Base-by-base conservation (phyloP, 2,329 filamentous ascomycete genomes). In the Penicillium verrucosum region DNA sequence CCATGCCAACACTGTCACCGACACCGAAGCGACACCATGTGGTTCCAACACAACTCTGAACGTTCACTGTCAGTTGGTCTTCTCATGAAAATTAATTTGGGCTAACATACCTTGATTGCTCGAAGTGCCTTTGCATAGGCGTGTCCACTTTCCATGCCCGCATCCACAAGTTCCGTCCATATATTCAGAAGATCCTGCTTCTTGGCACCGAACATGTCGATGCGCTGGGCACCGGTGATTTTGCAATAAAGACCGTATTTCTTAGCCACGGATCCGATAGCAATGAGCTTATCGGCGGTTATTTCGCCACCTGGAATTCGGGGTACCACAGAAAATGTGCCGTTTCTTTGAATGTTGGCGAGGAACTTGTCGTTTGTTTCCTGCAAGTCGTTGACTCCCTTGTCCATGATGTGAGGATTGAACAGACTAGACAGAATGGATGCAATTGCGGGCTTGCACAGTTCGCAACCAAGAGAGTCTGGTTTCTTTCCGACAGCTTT, bases 21-120 rank as follows among this genome's bases (percentile, higher is more conserved):
- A 96, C 87, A 51, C 92, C 92, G 67, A 88, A 96, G 1, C 92
- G 83, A 68, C 92, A 96, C 92, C 92, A 96, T 1, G 90, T 92
- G 0, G 89, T 92, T 23, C 92, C 92, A 0, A 96, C 92, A 65
- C 92, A 96, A 58, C 88, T 91, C 81, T 77, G 43, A 16, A 18
- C n/a, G 32, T n/a, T 12, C 18, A n/a, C 16, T 25, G 51, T 65
- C 43, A 62, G 57, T 9, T 8, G 7, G 41, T 5, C 5, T 5
- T 27, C 14, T 2, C n/a, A 3, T 21, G 21, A 21, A 21, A 21
- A 21, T 21, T 21, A 21, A 21, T 21, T 21, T 21, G 21, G 21
- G 21, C 21, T 21, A 14, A 62, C 57, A 30, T 40, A 71, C 74
- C 67, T 96, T 96, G 69, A 96, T 90, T 0, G 92, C 96, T 43